Conservation (phyloP, 192 early-diverging fungal species). For the Entomortierella lignicola region DNA sequence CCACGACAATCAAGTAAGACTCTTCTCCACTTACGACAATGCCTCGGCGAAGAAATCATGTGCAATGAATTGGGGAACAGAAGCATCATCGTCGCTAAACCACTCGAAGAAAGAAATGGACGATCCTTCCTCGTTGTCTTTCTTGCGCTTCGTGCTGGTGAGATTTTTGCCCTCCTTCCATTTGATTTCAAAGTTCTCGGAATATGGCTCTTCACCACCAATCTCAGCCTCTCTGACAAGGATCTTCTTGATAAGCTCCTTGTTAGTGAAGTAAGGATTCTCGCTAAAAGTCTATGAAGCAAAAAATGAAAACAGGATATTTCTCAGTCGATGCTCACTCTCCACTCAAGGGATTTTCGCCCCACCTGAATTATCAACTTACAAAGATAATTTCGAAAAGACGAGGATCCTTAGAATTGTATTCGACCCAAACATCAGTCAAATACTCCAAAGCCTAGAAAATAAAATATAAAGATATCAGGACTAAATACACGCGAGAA, state of each 20-base stretch:
- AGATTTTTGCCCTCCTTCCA: slow-evolving; percentile 72
- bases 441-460: slow-evolving; percentile 37
- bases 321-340: not conserved
- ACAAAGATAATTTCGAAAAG: slow-evolving; percentile 67
- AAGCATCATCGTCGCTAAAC: slow-evolving; percentile 34
- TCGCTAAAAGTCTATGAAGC: slow-evolving; percentile 55
- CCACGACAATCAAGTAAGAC: too few species aligned
- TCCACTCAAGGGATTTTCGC: not conserved
- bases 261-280: slow-evolving; percentile 68
- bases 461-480: not conserved
- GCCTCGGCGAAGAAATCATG: slow-evolving; percentile 40
- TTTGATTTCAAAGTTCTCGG: slow-evolving; percentile 50
- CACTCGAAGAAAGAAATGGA: slow-evolving; percentile 41
- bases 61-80: slow-evolving; percentile 26
- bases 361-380: slow-evolving; percentile 3
- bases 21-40: slow-evolving; percentile 19
- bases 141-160: slow-evolving; percentile 54
- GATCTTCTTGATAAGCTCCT: slow-evolving; percentile 66
- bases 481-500: not conserved
- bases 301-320: not conserved
- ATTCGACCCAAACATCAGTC: slow-evolving; percentile 45
- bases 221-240: slow-evolving; percentile 14
- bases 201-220: slow-evolving; percentile 8
- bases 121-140: slow-evolving; percentile 51
- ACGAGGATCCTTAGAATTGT: slow-evolving; percentile 55